Evolutionary conservation across 2,329 filamentous ascomycete species (phyloP).

Genomic region (Orbilia ellipsospora): DNA sequence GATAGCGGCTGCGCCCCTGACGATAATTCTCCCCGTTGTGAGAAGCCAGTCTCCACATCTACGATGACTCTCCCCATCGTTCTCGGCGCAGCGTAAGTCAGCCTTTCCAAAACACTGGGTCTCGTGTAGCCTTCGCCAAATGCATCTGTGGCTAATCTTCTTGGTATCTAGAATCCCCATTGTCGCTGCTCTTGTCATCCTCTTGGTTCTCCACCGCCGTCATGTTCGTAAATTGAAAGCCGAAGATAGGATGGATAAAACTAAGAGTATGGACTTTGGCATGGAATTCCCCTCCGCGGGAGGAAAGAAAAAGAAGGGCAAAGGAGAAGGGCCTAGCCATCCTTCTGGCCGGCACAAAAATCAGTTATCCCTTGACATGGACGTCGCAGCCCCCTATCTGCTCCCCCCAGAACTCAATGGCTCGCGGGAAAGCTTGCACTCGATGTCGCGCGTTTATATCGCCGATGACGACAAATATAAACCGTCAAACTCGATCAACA

Average conservation of each 20-base stretch:
- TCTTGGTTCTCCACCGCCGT: conserved; percentile 82
- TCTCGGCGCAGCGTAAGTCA: conserved; percentile 76
- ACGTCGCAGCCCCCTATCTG: conserved; percentile 87
- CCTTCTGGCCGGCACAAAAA: conserved; percentile 62
- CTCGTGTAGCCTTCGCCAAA: no score
- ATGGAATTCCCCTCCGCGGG: conserved; percentile 69
- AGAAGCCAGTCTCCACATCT: conserved; percentile 70
- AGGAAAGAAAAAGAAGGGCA: conserved; percentile 64
- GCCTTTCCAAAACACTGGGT: not conserved
- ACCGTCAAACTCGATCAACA: conserved; percentile 62
- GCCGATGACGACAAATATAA: conserved; percentile 87
- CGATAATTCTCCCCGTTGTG: conserved; percentile 64
- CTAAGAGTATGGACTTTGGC: conserved; percentile 93
- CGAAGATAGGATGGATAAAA: conserved; percentile 87
- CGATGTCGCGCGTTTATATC: conserved; percentile 79
- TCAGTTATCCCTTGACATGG: conserved; percentile 75
- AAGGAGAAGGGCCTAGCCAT: conserved; percentile 13
- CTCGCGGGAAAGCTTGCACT: conserved; percentile 87
- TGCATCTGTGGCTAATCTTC: no score
- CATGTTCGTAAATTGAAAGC: conserved; percentile 75
- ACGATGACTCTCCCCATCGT: conserved; percentile 74
- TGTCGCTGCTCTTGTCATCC: conserved; percentile 72
- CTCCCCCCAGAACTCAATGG: conserved; percentile 82
- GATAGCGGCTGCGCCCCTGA: conserved; percentile 62
- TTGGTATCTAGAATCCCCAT: conserved; percentile 76